A percentile compares a stretch with the other conserved stretches of the same genome.
phyloP scores from a whole-genome alignment of 441 rosid genomes.

The Sinapis alba region DNA sequence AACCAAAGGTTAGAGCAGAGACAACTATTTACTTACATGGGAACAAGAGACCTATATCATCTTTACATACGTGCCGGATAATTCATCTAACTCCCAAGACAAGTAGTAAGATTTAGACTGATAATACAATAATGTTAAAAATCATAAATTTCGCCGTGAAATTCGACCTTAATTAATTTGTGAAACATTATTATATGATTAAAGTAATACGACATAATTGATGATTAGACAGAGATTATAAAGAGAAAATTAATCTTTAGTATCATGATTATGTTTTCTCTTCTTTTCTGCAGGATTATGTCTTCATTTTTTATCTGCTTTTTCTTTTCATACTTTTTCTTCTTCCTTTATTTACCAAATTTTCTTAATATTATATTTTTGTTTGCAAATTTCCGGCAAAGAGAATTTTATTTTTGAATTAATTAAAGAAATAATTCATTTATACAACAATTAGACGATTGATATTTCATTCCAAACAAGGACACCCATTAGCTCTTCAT shows the following conservation, averaged over 20 bases:
- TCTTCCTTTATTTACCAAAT: background rate
- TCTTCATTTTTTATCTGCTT: conserved; percentile 27
- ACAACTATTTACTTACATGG: conserved; percentile 13
- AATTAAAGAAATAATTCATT: conserved; percentile 5
- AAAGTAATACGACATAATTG: background rate
- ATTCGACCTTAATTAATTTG: background rate
- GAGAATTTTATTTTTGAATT: background rate
- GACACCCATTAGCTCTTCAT: conserved; percentile 15
- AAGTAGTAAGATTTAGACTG: background rate
- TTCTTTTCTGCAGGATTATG: conserved; percentile 24
- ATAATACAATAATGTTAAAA: background rate
- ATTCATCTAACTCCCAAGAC: conserved; percentile 25
- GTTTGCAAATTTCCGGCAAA: conserved; percentile 17
- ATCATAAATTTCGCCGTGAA: background rate
- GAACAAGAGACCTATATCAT: conserved; percentile 28
- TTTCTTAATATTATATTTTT: background rate
- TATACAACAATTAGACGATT: background rate
- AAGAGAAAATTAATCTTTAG: conserved; percentile 28
- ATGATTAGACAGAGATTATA: conserved; percentile 25
- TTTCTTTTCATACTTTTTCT: background rate
- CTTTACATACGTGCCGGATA: conserved; percentile 22
- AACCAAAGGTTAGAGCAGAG: conserved; percentile 5
- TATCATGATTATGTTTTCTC: conserved; percentile 32
- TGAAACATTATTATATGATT: background rate
- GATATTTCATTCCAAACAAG: conserved; percentile 21